Conservation (phyloP, 208 protist species). For the Herpetomonas samuelpessoai region DNA sequence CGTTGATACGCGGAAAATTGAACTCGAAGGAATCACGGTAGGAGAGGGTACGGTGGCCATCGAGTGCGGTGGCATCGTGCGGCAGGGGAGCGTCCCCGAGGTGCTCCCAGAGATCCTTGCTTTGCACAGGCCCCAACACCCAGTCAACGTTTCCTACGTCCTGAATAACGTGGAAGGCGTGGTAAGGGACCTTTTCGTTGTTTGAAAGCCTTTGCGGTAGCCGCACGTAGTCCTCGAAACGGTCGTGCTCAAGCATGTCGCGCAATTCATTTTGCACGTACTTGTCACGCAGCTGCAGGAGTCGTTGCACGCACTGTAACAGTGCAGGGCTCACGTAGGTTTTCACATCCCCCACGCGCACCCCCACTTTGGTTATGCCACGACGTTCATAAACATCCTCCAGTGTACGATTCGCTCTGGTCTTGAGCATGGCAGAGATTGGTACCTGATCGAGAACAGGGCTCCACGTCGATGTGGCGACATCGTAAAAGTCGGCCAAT, state of each 20-base stretch:
- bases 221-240: not conserved
- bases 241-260: not conserved
- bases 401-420: slow-evolving; percentile 15
- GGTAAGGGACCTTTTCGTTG: not conserved
- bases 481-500: slow-evolving; percentile 40
- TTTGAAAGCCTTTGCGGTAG: slow-evolving; percentile 6
- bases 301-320: slow-evolving; percentile 17
- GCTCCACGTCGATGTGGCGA: slow-evolving; percentile 29
- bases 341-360: slow-evolving; percentile 22
- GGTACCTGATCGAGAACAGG: slow-evolving; percentile 31
- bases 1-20: slow-evolving; percentile 57
- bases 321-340: slow-evolving; percentile 33
- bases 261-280: slow-evolving; percentile 11
- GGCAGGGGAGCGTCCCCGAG: not conserved
- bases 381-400: slow-evolving; percentile 29
- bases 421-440: slow-evolving; percentile 14
- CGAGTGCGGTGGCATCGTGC: not conserved
- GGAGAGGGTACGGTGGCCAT: slow-evolving; percentile 6
- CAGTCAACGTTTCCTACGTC: not conserved
- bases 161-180: slow-evolving; percentile 22
- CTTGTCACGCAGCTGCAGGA: slow-evolving; percentile 16
- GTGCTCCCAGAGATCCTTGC: not conserved
- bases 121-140: slow-evolving; percentile 12
- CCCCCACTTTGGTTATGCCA: slow-evolving; percentile 11
- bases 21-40: slow-evolving; percentile 40